These are phyloP conservation scores for Chrysoporthe cubensis DNA, from an alignment of 2,329 filamentous ascomycete genomes.

Conservation along the genomic window DNA sequence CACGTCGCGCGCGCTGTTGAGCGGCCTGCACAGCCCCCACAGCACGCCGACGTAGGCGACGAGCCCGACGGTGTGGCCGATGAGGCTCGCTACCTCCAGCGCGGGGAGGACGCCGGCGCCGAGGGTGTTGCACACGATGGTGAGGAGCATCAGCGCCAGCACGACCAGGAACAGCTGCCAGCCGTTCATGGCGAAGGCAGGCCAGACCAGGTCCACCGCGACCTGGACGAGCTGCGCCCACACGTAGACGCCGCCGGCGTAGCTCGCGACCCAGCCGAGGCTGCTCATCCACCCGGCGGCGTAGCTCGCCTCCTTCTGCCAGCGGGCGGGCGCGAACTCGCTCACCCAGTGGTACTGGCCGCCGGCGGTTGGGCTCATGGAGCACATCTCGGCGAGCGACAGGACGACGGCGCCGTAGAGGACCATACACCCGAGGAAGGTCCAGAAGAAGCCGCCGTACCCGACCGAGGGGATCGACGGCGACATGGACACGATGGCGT, in stretches of 20 bases:
- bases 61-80: constrained; percentile 24
- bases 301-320: constrained; percentile 25
- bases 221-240: constrained; percentile 26
- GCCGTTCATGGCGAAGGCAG: constrained; percentile 14
- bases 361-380: constrained; percentile 27
- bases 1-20: constrained; percentile 16
- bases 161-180: constrained; percentile 27
- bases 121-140: constrained; percentile 23
- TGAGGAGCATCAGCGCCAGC: constrained; percentile 20
- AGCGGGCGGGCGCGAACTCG: constrained; percentile 22
- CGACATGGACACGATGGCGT: constrained; percentile 31
- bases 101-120: constrained; percentile 15
- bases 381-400: constrained; percentile 25
- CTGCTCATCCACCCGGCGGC: constrained; percentile 27
- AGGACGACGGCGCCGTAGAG: constrained; percentile 31
- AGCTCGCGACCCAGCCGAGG: constrained; percentile 26
- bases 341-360: constrained; percentile 29
- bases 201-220: constrained; percentile 12
- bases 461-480: constrained; percentile 30
- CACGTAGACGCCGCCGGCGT: constrained; percentile 21
- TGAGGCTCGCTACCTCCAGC: constrained; percentile 22
- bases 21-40: constrained; percentile 21
- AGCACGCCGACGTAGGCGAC: constrained; percentile 20
- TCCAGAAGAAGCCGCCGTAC: constrained; percentile 34
- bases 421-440: constrained; percentile 30